Evolutionary conservation across 202 grass and related monocot species (phyloP).

Genomic region (Panicum hallii): DNA sequence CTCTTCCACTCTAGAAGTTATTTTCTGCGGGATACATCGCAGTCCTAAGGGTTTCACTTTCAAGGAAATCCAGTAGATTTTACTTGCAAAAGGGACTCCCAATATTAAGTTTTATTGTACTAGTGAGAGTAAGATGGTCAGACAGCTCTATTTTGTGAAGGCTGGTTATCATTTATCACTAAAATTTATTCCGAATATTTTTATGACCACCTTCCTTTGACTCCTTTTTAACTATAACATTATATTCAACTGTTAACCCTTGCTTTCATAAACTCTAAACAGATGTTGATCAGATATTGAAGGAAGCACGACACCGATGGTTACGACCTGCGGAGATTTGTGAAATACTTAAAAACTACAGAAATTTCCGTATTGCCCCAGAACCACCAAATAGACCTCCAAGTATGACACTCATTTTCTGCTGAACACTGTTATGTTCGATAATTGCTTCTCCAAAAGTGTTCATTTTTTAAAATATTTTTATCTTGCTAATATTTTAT

Average conservation of each 20-base stretch:
- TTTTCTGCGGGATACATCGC: neutral
- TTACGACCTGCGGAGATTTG: constrained; percentile 93
- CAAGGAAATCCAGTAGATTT: neutral
- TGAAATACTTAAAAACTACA: constrained; percentile 96
- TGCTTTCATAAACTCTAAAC: constrained; percentile 33
- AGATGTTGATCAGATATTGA: constrained; percentile 94
- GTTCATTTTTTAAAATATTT: neutral
- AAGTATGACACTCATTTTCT: constrained; percentile 65
- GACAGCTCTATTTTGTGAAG: constrained; percentile 28
- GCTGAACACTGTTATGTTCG: neutral
- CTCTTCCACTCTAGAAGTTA: constrained; percentile 2
- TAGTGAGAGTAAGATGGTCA: neutral
- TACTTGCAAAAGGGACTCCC: neutral
- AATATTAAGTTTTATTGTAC: neutral
- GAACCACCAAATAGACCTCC: constrained; percentile 87
- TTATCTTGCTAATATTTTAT: constrained; percentile 36
- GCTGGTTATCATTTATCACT: neutral
- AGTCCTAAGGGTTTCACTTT: neutral
- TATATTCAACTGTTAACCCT: constrained; percentile 38
- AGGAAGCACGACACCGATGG: constrained; percentile 88
- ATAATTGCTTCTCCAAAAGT: constrained; percentile 9
- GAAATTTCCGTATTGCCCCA: constrained; percentile 73
- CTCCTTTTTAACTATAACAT: constrained; percentile 23
- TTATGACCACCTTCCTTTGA: neutral
- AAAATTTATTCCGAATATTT: constrained; percentile 3